Percentiles rank a stretch among this genome's conserved stretches.
Conservation (phyloP, 164 flowering plant species). For the Cinnamomum chago region DNA sequence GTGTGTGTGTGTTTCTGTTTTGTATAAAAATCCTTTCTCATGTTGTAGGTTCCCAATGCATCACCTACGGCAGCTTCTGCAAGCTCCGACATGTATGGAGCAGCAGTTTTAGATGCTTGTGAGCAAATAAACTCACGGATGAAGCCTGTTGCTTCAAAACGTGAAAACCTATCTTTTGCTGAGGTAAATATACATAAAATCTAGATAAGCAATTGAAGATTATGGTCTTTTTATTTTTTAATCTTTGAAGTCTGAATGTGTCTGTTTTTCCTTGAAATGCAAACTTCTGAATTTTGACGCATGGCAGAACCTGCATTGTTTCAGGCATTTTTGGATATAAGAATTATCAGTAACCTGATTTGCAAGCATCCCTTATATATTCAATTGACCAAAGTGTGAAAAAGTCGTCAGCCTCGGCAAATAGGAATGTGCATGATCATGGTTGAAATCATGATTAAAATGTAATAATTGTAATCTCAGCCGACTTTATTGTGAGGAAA, state of each 20-base stretch:
- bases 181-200: conserved; percentile 48
- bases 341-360: neutral
- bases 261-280: neutral
- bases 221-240: neutral
- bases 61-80: conserved; percentile 99
- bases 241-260: neutral
- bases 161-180: conserved; percentile 56
- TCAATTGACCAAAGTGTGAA: neutral
- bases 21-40: neutral
- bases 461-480: no score
- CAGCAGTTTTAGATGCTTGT: conserved; percentile 98
- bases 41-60: conserved; percentile 82
- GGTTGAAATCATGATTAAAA: no score
- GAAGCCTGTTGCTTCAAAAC: conserved; percentile 66
- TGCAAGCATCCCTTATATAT: neutral
- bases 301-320: neutral
- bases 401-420: neutral
- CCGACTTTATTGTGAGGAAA: no score
- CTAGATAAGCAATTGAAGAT: neutral
- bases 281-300: neutral
- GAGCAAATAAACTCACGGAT: conserved; percentile 92
- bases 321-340: no score
- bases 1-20: no score
- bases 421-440: neutral
- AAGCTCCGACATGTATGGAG: conserved; percentile 96